Conservation (phyloP, 2,329 filamentous ascomycete genomes). For the Trichoderma pleuroti region DNA sequence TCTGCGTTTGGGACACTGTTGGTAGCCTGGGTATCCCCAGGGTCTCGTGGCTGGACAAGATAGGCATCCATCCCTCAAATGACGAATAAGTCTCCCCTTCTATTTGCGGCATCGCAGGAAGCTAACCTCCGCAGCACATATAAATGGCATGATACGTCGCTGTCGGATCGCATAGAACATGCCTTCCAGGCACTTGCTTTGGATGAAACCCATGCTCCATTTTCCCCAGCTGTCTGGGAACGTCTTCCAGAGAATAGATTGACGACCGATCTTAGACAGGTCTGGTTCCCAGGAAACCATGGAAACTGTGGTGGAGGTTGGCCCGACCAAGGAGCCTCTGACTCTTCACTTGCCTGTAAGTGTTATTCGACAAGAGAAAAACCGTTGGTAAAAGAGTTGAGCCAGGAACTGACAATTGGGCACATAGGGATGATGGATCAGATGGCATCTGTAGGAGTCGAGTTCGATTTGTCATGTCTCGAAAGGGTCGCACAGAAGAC, state of each 20-base stretch:
- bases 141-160: conserved; percentile 51
- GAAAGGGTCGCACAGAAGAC: conserved; percentile 39
- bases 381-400: neutral
- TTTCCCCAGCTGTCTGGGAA: conserved; percentile 55
- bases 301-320: conserved; percentile 68
- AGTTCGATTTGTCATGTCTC: conserved; percentile 44
- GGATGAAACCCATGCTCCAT: conserved; percentile 53
- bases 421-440: conserved; percentile 55
- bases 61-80: conserved; percentile 45
- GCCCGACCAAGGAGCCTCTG: conserved; percentile 46
- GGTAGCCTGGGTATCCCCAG: conserved; percentile 45
- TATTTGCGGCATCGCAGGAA: neutral
- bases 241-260: conserved; percentile 36
- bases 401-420: neutral
- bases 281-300: conserved; percentile 70
- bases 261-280: conserved; percentile 46
- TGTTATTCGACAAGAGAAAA: neutral
- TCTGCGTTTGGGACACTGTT: conserved; percentile 48
- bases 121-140: conserved; percentile 39
- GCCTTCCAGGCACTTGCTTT: conserved; percentile 59
- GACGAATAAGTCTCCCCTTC: conserved; percentile 41
- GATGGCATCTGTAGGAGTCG: conserved; percentile 48
- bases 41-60: conserved; percentile 42
- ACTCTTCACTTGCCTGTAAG: conserved; percentile 40
- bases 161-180: conserved; percentile 52